Evolutionary conservation across 352 stramenopile genomes (phyloP), one percentile per base, ranked within the genome.

Genomic region (Lagenidium giganteum): DNA sequence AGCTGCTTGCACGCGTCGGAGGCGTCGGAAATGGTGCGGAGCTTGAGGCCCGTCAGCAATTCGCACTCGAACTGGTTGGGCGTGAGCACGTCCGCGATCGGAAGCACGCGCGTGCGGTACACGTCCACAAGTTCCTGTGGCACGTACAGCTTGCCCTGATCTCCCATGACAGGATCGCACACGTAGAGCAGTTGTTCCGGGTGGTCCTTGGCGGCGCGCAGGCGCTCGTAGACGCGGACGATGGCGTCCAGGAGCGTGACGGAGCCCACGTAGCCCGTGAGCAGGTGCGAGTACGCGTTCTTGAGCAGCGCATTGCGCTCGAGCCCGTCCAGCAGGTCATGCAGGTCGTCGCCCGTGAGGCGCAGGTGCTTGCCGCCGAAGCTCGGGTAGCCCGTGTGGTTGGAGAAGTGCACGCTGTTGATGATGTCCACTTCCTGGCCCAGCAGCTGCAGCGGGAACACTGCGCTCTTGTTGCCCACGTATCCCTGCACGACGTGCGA

Each of bases 341-440:
- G 64, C 39, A 93, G 42, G 55, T 91, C 78, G 25, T 86, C 70
- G 34, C 78, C 76, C 22, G 59, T 70, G 47, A 91, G 78, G 8
- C 74, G 69, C 51, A 73, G 42, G 43, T 62, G 61, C 41, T 83
- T 78, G 43, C 79, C 79, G 17, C 63, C 73, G 49, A 89, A 90
- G 39, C 77, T 78, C 27, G 52, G 54, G 64, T 92, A 94, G 3
- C 82, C 82, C 22, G 77, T 90, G 62, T 92, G 79, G 59, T 94
- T 92, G 64, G 79, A 90, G 47, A 94, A 91, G 49, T 94, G 79
- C 16, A 94, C 76, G 44, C 71, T 92, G 57, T 94, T 92, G 64
- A 94, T 87, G 35, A 85, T 74, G 61, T 94, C 82, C 29, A 92
- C 82, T 41, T 94, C 82, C 61, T 92, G 70, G 16, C 82, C 79